phyloP scores from a whole-genome alignment of 2,329 filamentous ascomycete species.

The Plectosphaerella cucumerina region DNA sequence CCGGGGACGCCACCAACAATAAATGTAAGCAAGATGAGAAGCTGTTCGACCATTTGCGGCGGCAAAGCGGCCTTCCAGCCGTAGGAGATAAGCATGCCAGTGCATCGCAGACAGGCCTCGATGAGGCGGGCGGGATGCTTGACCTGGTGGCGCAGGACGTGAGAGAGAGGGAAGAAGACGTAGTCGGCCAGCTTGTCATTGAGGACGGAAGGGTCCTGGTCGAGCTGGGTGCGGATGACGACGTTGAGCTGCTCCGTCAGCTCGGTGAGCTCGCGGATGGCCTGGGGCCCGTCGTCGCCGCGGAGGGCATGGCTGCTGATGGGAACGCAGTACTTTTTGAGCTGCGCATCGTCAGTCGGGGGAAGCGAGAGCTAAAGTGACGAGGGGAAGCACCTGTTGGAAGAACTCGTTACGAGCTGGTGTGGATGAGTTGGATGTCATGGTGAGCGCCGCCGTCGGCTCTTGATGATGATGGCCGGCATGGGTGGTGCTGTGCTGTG shows the following conservation, averaged over 20 bases:
- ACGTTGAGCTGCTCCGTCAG: constrained; percentile 40
- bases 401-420: constrained; percentile 29
- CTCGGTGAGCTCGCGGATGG: constrained; percentile 38
- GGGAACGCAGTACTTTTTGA: constrained; percentile 59
- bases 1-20: constrained; percentile 70
- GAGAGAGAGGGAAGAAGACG: constrained; percentile 86
- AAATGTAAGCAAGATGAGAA: constrained; percentile 80
- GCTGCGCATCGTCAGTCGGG: constrained; percentile 29
- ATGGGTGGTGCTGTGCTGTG: too few relatives aligned
- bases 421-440: constrained; percentile 7
- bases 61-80: constrained; percentile 76
- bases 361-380: constrained; percentile 3
- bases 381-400: constrained; percentile 21
- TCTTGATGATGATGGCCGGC: not conserved
- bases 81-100: constrained; percentile 67
- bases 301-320: constrained; percentile 55
- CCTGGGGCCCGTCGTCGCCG: constrained; percentile 35
- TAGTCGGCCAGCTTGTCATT: constrained; percentile 89
- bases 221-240: constrained; percentile 40
- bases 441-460: constrained; percentile 1
- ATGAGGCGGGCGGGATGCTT: constrained; percentile 66
- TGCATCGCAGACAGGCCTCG: constrained; percentile 72
- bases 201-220: constrained; percentile 45
- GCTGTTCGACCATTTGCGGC: constrained; percentile 71
- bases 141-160: constrained; percentile 75